Base-by-base conservation (phyloP, 2,329 filamentous ascomycete species). In the Sporothrix mexicana region DNA sequence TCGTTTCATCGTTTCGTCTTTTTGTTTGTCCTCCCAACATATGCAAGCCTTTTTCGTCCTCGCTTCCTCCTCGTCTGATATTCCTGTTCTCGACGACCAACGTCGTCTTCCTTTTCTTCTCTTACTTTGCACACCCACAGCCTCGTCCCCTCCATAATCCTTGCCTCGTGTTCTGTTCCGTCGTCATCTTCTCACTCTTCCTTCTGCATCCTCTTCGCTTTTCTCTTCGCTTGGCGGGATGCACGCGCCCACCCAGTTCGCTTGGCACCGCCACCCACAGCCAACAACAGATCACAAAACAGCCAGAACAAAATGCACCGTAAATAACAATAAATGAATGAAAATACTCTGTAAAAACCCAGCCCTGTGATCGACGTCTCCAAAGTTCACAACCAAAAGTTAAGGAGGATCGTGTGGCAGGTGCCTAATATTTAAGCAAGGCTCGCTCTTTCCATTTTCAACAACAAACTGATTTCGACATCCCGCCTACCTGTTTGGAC, bases 191-290 rank as follows among this genome's bases (percentile, higher is more conserved):
- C 36, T 62, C 15, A 36, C 25, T 36, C 25, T n/a, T 30, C 30
- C 30, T 30, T 36, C 30, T 47, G 20, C 61, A 23, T 13, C 61
- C 45, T 43, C 20, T 51, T 51, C 41, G 41, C 51, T n/a, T 36
- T 23, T 30, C 15, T 36, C 17, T 68, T 68, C 47, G 25, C 66
- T 68, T 41, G 66, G 66, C 66, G 15, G 43, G 4, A 53, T 51
- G 45, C 47, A 20, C 17, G 47, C 66, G 25, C 45, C 36, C 67
- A 57, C 51, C 67, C 67, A 57, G 25, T 36, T 59, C 67, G 13
- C 51, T 30, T 69, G 49, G 49, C 66, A 43, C 66, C 36, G 51
- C 51, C 36, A 57, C 67, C 67, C 51, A 7, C 61, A 43, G 41
- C 41, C 20, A 12, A 23, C 25, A 17, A 41, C 10, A 5, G 36